Conservation (phyloP, 2,329 filamentous ascomycete genomes). For the Hymenoscyphus albidus region DNA sequence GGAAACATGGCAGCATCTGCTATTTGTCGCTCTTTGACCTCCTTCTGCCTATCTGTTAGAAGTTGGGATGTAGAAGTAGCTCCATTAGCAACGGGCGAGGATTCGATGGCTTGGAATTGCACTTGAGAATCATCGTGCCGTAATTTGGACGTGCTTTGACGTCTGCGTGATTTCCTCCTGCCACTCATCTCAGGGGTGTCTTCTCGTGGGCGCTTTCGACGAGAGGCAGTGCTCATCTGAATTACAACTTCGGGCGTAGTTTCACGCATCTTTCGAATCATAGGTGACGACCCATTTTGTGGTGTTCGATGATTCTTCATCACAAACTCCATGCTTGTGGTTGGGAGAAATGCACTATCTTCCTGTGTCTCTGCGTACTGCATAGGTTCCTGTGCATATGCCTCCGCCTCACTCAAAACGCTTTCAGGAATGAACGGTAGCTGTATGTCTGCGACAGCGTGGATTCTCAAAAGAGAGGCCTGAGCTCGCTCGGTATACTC, state of each 20-base stretch:
- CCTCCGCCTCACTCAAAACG: conserved; percentile 27
- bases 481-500: conserved; percentile 64
- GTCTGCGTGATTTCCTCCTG: conserved; percentile 35
- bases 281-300: not conserved
- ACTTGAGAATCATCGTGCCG: conserved; percentile 82
- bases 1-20: conserved; percentile 63
- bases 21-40: conserved; percentile 70
- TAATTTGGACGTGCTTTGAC: conserved; percentile 47
- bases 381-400: conserved; percentile 19
- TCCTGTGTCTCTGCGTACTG: conserved; percentile 41
- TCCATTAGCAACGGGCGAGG: conserved; percentile 48
- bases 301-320: conserved; percentile 15
- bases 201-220: conserved; percentile 25
- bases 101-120: conserved; percentile 66
- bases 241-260: conserved; percentile 28
- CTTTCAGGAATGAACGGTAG: conserved; percentile 45
- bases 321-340: conserved; percentile 14
- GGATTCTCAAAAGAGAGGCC: conserved; percentile 56
- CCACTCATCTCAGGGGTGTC: conserved; percentile 34
- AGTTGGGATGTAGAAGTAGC: conserved; percentile 61
- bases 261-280: conserved; percentile 8
- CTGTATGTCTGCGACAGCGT: conserved; percentile 49
- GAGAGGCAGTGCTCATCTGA: conserved; percentile 6
- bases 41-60: conserved; percentile 74
- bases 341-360: conserved; percentile 16